Conservation (phyloP, 768 basidiomycete genomes). For the Psilocybe cyanescens region DNA sequence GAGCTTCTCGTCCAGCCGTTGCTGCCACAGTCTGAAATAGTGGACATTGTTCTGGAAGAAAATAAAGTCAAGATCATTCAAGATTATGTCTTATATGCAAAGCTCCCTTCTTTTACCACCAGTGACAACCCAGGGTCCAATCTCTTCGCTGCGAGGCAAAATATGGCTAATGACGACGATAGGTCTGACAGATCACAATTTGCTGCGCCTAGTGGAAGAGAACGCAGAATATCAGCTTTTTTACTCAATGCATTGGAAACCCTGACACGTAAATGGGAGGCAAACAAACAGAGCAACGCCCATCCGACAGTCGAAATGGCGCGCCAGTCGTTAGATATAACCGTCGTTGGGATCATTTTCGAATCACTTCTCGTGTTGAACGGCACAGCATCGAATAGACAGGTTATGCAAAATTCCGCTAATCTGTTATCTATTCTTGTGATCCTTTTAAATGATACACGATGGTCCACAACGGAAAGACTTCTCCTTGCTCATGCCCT, state of each 20-base stretch:
- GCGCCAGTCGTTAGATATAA: constrained; percentile 71
- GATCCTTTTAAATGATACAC: constrained; percentile 41
- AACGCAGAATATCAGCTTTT: constrained; percentile 64
- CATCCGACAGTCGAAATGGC: constrained; percentile 64
- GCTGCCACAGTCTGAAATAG: constrained; percentile 73
- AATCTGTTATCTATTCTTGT: constrained; percentile 45
- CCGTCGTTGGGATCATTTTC: constrained; percentile 67
- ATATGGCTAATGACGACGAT: background rate
- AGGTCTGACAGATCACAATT: constrained; percentile 30
- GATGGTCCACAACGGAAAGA: constrained; percentile 68
- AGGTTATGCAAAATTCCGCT: constrained; percentile 66
- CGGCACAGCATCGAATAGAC: constrained; percentile 61
- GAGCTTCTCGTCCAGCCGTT: constrained; percentile 50
- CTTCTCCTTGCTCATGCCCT: constrained; percentile 67
- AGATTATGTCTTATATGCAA: constrained; percentile 71
- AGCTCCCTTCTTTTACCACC: constrained; percentile 47
- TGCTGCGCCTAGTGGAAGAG: constrained; percentile 55
- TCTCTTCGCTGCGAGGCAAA: background rate
- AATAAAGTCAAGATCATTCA: constrained; percentile 60
- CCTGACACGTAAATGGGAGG: constrained; percentile 51
- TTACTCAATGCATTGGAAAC: constrained; percentile 66
- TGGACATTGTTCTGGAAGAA: constrained; percentile 63
- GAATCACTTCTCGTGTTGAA: constrained; percentile 69
- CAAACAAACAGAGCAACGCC: constrained; percentile 28
- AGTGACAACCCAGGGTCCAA: background rate